phyloP scores from a whole-genome alignment of 225 moss, liverwort and hornwort species.

The Sphagnum contortum region DNA sequence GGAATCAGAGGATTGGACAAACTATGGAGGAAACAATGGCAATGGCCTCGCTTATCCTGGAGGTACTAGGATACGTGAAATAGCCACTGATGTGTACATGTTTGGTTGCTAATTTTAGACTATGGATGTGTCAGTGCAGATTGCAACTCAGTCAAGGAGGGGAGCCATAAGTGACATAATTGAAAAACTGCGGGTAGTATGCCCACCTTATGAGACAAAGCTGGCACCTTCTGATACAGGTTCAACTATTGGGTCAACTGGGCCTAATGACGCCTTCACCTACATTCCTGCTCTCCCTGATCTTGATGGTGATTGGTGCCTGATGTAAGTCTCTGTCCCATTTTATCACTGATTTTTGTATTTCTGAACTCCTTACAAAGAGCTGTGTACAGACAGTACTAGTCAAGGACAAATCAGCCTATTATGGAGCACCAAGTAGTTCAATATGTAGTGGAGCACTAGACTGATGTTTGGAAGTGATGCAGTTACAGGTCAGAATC shows the following conservation, averaged over 20 bases:
- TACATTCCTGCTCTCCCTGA: constrained; percentile 43
- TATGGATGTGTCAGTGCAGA: constrained; percentile 12
- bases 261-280: constrained; percentile 38
- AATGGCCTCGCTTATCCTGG: too few relatives aligned
- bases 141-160: constrained; percentile 37
- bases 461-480: not conserved
- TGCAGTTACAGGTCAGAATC: constrained; percentile 65
- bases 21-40: too few relatives aligned
- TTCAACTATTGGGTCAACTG: constrained; percentile 24
- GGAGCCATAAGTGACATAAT: constrained; percentile 53
- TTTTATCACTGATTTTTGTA: not conserved
- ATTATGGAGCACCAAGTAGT: too few relatives aligned
- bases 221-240: constrained; percentile 34
- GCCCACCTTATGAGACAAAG: constrained; percentile 47
- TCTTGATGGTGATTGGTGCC: constrained; percentile 79
- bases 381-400: too few relatives aligned
- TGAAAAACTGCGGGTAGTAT: constrained; percentile 49
- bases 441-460: too few relatives aligned
- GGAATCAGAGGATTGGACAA: too few relatives aligned
- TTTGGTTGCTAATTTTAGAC: too few relatives aligned
- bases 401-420: too few relatives aligned
- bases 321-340: constrained; percentile 47
- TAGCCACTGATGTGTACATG: too few relatives aligned
- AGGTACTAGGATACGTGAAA: too few relatives aligned
- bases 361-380: not conserved